phyloP scores from a whole-genome alignment of 345 rosid genomes.

The Boechera retrofracta region DNA sequence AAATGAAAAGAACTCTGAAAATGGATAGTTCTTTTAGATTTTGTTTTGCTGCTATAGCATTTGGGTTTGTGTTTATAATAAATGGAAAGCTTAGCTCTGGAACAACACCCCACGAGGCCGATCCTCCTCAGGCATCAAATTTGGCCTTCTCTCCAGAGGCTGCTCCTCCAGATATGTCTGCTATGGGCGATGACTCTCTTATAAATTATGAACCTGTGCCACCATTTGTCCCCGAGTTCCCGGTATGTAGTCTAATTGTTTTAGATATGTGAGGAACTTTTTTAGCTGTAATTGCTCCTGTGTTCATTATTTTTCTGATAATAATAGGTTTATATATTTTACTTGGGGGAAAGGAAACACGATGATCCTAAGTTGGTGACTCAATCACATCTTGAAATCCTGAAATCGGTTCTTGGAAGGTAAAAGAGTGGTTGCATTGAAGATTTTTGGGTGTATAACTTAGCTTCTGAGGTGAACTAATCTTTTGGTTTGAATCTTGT shows the following conservation, averaged over 20 bases:
- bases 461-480: not conserved
- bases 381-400: conserved; percentile 27
- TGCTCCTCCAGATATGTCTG: not conserved
- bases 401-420: conserved; percentile 42
- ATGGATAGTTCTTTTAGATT: conserved; percentile 32
- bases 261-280: not conserved
- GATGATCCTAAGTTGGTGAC: conserved; percentile 25
- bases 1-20: not conserved
- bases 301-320: conserved; percentile 8
- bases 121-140: conserved; percentile 14
- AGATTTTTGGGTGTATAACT: conserved; percentile 17
- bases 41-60: conserved; percentile 17
- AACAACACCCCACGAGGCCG: not conserved
- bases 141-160: conserved; percentile 17
- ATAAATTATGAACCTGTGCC: not conserved
- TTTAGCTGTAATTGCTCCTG: conserved; percentile 5
- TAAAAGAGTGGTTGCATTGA: conserved; percentile 21
- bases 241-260: conserved; percentile 19
- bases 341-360: conserved; percentile 41
- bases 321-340: conserved; percentile 37
- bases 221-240: conserved; percentile 29
- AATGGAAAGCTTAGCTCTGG: conserved; percentile 30
- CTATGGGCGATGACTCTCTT: not conserved
- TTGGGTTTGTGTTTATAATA: conserved; percentile 24
- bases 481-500: conserved; percentile 23